Percentiles rank a stretch among this genome's conserved stretches.
These are phyloP conservation scores for Botrytis pseudocinerea DNA, from an alignment of 2,329 filamentous ascomycete genomes.

Conservation along the genomic window DNA sequence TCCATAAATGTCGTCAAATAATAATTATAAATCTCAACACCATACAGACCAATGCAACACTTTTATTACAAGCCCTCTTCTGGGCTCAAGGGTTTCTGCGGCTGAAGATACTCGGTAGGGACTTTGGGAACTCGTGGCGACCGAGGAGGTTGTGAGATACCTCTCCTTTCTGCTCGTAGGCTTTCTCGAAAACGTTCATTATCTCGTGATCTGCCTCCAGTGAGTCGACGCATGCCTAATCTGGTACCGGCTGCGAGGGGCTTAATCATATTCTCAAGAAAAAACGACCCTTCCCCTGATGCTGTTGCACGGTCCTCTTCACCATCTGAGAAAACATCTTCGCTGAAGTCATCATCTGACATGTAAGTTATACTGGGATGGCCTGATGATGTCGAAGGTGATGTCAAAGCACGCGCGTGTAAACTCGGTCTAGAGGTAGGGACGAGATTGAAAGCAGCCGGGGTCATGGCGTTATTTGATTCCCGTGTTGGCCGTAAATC, in stretches of 20 bases:
- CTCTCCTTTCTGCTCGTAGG: conserved; percentile 37
- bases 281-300: conserved; percentile 48
- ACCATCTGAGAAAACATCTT: conserved; percentile 78
- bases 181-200: conserved; percentile 39
- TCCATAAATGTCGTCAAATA: conserved; percentile 4
- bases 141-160: conserved; percentile 37
- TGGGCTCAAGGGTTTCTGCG: conserved; percentile 30
- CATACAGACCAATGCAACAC: neutral
- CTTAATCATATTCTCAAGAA: conserved; percentile 62
- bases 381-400: conserved; percentile 63
- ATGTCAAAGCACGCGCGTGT: conserved; percentile 82
- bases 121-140: conserved; percentile 41
- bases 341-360: conserved; percentile 74
- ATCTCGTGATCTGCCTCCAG: conserved; percentile 50
- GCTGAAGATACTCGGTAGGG: conserved; percentile 37
- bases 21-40: neutral
- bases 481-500: conserved; percentile 67
- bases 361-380: conserved; percentile 61
- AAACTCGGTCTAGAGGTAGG: conserved; percentile 62
- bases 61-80: neutral
- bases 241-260: conserved; percentile 58
- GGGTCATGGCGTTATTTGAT: conserved; percentile 63
- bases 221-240: conserved; percentile 61
- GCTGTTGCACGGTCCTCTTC: conserved; percentile 53
- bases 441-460: conserved; percentile 55